Percentiles rank a stretch among this genome's conserved stretches.
Evolutionary conservation across 306 rosid genomes (phyloP).

Genomic region (Inga laurina): DNA sequence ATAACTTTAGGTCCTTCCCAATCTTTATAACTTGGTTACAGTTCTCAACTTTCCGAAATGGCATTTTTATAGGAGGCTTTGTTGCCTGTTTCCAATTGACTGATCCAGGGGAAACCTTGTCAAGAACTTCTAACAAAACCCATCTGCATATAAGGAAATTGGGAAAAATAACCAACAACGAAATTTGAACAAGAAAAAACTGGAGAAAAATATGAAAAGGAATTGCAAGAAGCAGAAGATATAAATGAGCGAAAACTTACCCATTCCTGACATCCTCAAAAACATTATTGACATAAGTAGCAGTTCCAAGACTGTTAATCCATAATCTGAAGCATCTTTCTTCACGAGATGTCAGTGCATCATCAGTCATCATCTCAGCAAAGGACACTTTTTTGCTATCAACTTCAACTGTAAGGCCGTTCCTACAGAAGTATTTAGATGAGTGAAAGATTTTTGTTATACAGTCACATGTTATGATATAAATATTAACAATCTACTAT

Average conservation of each 20-base stretch:
- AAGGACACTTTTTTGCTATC: constrained; percentile 68
- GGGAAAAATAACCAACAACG: constrained; percentile 10
- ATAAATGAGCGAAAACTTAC: constrained; percentile 45
- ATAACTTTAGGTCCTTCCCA: constrained; percentile 83
- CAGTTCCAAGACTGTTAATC: constrained; percentile 95
- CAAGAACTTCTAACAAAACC: constrained; percentile 98
- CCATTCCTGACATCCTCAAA: constrained; percentile 98
- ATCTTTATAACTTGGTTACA: constrained; percentile 92
- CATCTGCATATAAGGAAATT: constrained; percentile 57
- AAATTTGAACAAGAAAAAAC: background rate
- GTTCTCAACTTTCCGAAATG: constrained; percentile 97
- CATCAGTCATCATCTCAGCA: constrained; percentile 99
- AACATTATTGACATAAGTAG: constrained; percentile 84
- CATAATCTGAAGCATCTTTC: constrained; percentile 97
- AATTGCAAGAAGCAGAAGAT: constrained; percentile 1
- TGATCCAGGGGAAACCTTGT: constrained; percentile 81
- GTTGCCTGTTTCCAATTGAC: constrained; percentile 96
- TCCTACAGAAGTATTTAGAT: constrained; percentile 55
- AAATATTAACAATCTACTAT: background rate
- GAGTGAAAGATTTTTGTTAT: constrained; percentile 1
- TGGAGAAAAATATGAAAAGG: constrained; percentile 11
- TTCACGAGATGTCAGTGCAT: constrained; percentile 88
- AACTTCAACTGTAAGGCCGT: constrained; percentile 84
- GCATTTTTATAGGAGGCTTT: constrained; percentile 99
- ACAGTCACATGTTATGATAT: background rate